Percentiles rank a stretch among this genome's conserved stretches.
These are phyloP conservation scores for Lepidium aucheri DNA, from an alignment of 345 rosid species.

Conservation along the genomic window DNA sequence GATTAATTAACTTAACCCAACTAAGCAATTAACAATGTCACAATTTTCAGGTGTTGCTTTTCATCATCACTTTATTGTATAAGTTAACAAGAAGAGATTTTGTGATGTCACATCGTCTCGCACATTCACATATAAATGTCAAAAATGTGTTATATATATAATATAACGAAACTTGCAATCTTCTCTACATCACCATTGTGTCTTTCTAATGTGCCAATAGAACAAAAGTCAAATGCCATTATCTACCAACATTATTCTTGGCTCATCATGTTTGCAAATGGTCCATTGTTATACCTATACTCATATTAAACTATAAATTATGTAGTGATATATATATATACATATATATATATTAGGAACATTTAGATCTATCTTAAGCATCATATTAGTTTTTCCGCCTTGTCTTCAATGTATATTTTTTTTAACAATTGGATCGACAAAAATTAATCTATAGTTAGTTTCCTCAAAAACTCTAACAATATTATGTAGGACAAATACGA, in stretches of 20 bases:
- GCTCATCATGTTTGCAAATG: conserved; percentile 16
- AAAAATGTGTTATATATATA: neutral
- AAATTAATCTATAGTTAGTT: no score
- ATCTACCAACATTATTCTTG: conserved; percentile 25
- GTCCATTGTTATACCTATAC: neutral
- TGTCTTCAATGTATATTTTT: no score
- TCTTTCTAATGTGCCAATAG: conserved; percentile 32
- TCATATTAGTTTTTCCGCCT: neutral
- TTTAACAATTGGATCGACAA: no score
- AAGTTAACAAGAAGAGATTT: conserved; percentile 5
- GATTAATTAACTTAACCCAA: conserved; percentile 1
- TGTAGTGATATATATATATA: no score
- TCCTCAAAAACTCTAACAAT: no score
- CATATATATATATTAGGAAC: neutral
- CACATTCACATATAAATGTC: neutral
- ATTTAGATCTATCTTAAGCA: neutral
- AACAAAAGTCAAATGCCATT: conserved; percentile 27
- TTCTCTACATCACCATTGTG: conserved; percentile 20
- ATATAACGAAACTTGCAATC: conserved; percentile 7
- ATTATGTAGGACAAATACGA: no score
- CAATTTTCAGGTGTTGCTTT: conserved; percentile 29
- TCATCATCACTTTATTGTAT: conserved; percentile 12
- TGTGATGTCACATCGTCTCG: conserved; percentile 29
- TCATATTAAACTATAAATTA: neutral
- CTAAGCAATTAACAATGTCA: conserved; percentile 13